Percentiles rank a stretch among this genome's conserved stretches.
Evolutionary conservation across 306 rosid genomes (phyloP).

Genomic region (Cucumis melo): DNA sequence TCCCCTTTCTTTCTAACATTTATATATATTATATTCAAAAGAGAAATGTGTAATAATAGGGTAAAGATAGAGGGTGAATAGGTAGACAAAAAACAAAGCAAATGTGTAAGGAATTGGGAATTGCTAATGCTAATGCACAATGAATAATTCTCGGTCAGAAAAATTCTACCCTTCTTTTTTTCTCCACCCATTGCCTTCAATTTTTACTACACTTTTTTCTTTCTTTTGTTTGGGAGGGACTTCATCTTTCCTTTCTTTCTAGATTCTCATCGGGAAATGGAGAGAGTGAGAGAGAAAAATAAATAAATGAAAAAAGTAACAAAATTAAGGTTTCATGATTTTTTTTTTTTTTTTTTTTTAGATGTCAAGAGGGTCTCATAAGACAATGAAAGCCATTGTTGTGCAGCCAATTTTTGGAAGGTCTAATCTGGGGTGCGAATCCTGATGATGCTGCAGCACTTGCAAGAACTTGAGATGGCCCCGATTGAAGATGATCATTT

Average conservation of each 20-base stretch:
- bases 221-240: not conserved
- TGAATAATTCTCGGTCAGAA: not conserved
- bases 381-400: slow-evolving; percentile 56
- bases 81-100: not conserved
- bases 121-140: not conserved
- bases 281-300: not conserved
- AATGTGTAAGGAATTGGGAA: not conserved
- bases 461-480: slow-evolving; percentile 44
- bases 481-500: slow-evolving; percentile 28
- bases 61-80: not conserved
- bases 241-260: not conserved
- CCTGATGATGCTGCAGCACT: slow-evolving; percentile 99
- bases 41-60: not conserved
- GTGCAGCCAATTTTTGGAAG: slow-evolving; percentile 43
- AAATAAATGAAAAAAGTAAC: not conserved
- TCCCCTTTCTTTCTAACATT: not conserved
- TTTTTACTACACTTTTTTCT: not conserved
- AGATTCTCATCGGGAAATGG: slow-evolving; percentile 3
- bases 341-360: not conserved
- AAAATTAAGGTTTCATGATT: not conserved
- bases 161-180: not conserved
- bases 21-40: not conserved
- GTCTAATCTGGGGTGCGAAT: slow-evolving; percentile 65
- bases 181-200: not conserved
- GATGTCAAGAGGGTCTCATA: slow-evolving; percentile 9